Conservation (phyloP, 2,329 filamentous ascomycete species). For the Trichoderma arundinaceum region DNA sequence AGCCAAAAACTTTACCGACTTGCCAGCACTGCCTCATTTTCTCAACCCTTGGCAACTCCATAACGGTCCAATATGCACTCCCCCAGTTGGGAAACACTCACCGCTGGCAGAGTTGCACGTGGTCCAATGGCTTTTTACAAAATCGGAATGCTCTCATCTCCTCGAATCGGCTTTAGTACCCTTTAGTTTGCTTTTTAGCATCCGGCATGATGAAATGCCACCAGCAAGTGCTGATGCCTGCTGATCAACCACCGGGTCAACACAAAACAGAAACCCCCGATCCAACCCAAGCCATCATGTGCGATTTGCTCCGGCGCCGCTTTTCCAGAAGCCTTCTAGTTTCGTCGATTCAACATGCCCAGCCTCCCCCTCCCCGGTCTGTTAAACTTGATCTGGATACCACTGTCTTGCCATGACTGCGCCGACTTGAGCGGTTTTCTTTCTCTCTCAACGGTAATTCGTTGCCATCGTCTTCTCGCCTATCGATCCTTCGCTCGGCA, state of each 20-base stretch:
- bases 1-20: background rate
- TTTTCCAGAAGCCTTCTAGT: constrained; percentile 27
- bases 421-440: background rate
- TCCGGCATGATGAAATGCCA: constrained; percentile 11
- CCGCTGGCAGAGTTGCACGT: constrained; percentile 1
- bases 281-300: constrained; percentile 1
- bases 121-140: background rate
- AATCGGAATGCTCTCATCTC: too few relatives aligned
- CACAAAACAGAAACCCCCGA: constrained; percentile 26
- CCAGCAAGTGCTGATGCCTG: constrained; percentile 24
- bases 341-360: background rate
- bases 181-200: background rate
- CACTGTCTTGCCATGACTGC: constrained; percentile 1
- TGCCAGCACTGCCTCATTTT: constrained; percentile 14
- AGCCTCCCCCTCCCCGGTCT: too few relatives aligned
- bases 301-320: constrained; percentile 28
- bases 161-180: background rate
- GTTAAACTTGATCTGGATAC: too few relatives aligned
- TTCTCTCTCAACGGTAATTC: too few relatives aligned
- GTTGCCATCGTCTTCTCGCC: background rate
- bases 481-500: constrained; percentile 6
- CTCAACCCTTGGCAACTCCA: constrained; percentile 1
- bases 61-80: background rate
- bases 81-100: background rate
- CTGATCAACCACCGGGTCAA: constrained; percentile 23